Base-by-base conservation (phyloP, 2,329 filamentous ascomycete genomes). In the Trichoderma lentiforme region DNA sequence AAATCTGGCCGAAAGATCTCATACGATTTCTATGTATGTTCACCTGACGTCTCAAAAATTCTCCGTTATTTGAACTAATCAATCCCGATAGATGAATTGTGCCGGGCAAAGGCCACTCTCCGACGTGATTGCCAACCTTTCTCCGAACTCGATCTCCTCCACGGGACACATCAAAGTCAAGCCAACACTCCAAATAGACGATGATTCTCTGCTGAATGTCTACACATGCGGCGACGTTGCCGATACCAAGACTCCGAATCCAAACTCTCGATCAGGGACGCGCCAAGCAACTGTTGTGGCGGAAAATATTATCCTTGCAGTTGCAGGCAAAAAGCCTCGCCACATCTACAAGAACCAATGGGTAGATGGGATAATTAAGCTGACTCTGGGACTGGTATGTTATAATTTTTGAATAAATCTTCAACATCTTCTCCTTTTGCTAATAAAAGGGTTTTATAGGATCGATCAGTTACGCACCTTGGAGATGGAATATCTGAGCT, bases 211-310 rank as follows among this genome's bases (percentile, higher is more conserved):
- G 9, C 82, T 84, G 2, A 85, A 89, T 73, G 82, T 92, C 2
- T 92, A 89, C 75, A 87, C 86, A 1, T 85, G 88, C n/a, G 90
- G 90, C 21, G 90, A 92, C 73, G 87, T 92, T 5, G 86, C 88
- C 4, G 86, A 87, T 30, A 85, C 84, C 1, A 73, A 78, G 12
- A 82, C 83, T 0, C 81, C 82, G 0, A 79, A 81, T 43, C 86
- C 86, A 6, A 90, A 90, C 76, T 87, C 86, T 0, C 83, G 89
- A 11, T 84, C 88, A 0, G 88, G 87, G 0, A 82, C 82, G 58
- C 81, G 83, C 12, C 90, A 92, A 75, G 87, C 86, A 3, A 80
- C 82, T 34, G 76, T 87, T 4, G 88, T 85, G 0, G 84, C 84
- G 2, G 83, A 85, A 51, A 92, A 91, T 73, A 83, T 91, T 21